Percentiles rank a stretch among this genome's conserved stretches.
These are phyloP conservation scores for Syzygium malaccense DNA, from an alignment of 441 rosid genomes.

Conservation along the genomic window DNA sequence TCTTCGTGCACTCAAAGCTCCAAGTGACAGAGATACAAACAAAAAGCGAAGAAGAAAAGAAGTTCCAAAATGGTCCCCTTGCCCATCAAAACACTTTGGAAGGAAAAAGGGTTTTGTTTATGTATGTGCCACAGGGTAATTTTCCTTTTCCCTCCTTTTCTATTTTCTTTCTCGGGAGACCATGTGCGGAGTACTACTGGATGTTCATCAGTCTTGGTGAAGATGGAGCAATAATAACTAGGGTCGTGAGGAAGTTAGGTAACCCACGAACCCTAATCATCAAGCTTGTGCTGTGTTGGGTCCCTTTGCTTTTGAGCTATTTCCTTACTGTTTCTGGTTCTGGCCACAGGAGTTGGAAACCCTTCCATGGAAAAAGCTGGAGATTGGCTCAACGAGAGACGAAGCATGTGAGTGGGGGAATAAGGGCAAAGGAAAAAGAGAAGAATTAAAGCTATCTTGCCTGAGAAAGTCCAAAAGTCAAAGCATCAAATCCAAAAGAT, in stretches of 20 bases:
- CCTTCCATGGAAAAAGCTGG: neutral
- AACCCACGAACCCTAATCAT: neutral
- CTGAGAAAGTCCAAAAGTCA: neutral
- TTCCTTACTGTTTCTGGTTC: neutral
- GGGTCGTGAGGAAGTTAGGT: neutral
- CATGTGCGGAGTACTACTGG: neutral
- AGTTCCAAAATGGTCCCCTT: neutral
- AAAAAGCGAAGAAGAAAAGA: neutral
- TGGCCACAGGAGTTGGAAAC: neutral
- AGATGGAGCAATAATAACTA: neutral
- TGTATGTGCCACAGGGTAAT: neutral
- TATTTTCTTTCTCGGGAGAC: neutral
- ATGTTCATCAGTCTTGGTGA: neutral
- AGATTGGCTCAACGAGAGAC: neutral
- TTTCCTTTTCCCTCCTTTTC: neutral
- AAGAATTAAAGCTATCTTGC: neutral
- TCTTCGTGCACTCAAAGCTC: neutral
- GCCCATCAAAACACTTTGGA: neutral
- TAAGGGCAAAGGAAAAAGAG: neutral
- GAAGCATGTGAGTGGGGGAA: neutral
- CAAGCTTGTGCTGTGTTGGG: neutral
- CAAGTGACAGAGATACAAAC: neutral
- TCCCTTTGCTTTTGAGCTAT: neutral
- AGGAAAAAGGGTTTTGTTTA: neutral
- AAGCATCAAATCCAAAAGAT: neutral